Percentiles rank a stretch among this genome's conserved stretches.
Conservation (phyloP, 2,329 filamentous ascomycete species). For the Falciphora oryzae region DNA sequence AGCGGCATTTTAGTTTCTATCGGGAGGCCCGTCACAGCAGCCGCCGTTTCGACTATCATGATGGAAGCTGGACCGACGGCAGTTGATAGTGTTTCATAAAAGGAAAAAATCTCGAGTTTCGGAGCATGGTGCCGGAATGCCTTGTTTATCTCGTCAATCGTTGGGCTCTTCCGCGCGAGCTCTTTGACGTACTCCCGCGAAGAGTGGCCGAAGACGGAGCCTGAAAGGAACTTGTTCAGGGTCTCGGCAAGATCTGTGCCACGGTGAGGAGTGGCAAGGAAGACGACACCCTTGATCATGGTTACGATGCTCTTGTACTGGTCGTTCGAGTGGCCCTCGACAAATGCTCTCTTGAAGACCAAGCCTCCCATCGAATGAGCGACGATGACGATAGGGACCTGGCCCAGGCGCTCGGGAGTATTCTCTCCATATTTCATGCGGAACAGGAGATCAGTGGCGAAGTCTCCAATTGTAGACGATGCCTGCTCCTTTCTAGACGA, state of each 20-base stretch:
- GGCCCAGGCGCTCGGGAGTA: slow-evolving; percentile 13
- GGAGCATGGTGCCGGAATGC: slow-evolving; percentile 24
- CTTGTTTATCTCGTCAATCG: slow-evolving; percentile 26
- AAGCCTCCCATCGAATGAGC: slow-evolving; percentile 22
- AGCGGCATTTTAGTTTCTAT: slow-evolving; percentile 20
- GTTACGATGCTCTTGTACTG: slow-evolving; percentile 18
- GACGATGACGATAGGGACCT: slow-evolving; percentile 20
- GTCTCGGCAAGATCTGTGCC: slow-evolving; percentile 19
- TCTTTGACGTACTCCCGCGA: slow-evolving; percentile 22
- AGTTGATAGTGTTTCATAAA: slow-evolving; percentile 27
- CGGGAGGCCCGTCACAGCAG: slow-evolving; percentile 23
- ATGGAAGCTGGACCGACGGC: slow-evolving; percentile 14
- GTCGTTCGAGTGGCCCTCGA: slow-evolving; percentile 16
- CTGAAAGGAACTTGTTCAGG: slow-evolving; percentile 18
- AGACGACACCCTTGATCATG: slow-evolving; percentile 18
- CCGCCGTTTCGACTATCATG: slow-evolving; percentile 21
- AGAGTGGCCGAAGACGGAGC: slow-evolving; percentile 15
- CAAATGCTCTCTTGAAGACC: slow-evolving; percentile 19
- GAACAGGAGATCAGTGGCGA: slow-evolving; percentile 20
- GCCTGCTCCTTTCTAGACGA: slow-evolving; percentile 13
- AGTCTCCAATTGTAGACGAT: slow-evolving; percentile 15
- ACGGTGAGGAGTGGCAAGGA: slow-evolving; percentile 22
- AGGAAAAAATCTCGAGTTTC: slow-evolving; percentile 27
- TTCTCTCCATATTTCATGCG: slow-evolving; percentile 18
- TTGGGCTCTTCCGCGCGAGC: slow-evolving; percentile 17